Conservation (phyloP, 495 filamentous ascomycete genomes). For the Endocarpon pusillum region DNA sequence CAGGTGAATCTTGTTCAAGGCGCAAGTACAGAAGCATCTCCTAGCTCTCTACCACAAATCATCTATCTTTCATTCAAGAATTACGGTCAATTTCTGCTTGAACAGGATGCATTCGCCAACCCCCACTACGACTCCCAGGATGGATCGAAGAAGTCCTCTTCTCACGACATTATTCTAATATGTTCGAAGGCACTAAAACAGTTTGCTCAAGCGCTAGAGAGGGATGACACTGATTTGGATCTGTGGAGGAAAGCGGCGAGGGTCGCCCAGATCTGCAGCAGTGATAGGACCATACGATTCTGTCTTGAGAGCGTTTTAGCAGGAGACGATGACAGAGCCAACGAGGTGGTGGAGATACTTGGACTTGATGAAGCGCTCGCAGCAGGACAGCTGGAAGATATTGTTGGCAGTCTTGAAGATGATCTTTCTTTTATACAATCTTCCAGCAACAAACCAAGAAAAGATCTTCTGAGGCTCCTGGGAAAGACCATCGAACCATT, state of each 20-base stretch:
- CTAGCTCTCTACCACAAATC: constrained; percentile 70
- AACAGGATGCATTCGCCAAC: constrained; percentile 27
- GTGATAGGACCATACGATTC: constrained; percentile 60
- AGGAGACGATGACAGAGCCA: constrained; percentile 68
- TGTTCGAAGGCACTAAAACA: constrained; percentile 27
- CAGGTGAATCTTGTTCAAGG: constrained; percentile 24
- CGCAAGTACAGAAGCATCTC: constrained; percentile 44
- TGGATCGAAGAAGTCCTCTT: neutral
- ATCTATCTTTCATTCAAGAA: constrained; percentile 92
- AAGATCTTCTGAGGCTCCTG: constrained; percentile 42
- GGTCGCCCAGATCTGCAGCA: constrained; percentile 57
- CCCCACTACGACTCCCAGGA: constrained; percentile 2
- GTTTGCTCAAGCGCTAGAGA: constrained; percentile 64
- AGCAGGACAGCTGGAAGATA: constrained; percentile 53
- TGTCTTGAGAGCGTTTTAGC: constrained; percentile 86
- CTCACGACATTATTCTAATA: neutral
- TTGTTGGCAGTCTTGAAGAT: constrained; percentile 54
- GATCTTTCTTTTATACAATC: constrained; percentile 45
- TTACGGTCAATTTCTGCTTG: constrained; percentile 74
- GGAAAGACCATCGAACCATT: constrained; percentile 56
- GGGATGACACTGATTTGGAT: constrained; percentile 82
- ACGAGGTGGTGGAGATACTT: constrained; percentile 37
- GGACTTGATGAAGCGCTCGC: constrained; percentile 78
- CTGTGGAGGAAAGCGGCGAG: constrained; percentile 81
- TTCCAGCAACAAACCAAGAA: constrained; percentile 47